Percentiles rank a stretch among this genome's conserved stretches.
Evolutionary conservation across 768 basidiomycete genomes (phyloP).

Genomic region (Termitomyces sp.): DNA sequence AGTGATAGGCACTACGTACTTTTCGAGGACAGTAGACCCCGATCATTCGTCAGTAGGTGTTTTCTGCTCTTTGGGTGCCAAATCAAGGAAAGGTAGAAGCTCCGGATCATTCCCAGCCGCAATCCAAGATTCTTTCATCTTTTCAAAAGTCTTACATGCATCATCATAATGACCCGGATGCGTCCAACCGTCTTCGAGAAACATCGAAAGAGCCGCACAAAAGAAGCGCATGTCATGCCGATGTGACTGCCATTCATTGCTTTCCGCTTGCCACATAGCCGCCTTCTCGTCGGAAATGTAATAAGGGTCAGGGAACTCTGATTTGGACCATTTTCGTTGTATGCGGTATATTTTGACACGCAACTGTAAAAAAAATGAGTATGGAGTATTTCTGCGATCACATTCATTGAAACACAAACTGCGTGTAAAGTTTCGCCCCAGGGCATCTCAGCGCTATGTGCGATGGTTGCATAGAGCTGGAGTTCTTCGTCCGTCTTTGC

Average conservation of each 20-base stretch:
- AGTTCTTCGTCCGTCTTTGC: background rate
- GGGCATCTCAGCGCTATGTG: background rate
- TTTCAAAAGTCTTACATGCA: background rate
- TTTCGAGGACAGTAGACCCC: background rate
- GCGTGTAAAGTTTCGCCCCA: background rate
- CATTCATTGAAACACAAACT: background rate
- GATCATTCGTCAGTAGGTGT: background rate
- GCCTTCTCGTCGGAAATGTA: background rate
- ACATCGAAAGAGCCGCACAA: too few relatives aligned
- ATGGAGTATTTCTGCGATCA: background rate
- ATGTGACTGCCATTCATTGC: background rate
- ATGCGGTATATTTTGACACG: background rate
- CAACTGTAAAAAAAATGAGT: background rate
- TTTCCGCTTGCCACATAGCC: background rate
- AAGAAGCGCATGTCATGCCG: background rate
- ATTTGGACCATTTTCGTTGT: background rate
- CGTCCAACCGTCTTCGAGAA: background rate
- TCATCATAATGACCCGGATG: background rate
- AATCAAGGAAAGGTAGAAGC: background rate
- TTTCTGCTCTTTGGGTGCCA: background rate
- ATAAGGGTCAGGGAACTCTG: background rate
- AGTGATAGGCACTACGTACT: background rate
- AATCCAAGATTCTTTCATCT: background rate
- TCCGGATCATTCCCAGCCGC: background rate
- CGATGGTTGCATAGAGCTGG: background rate